These are phyloP conservation scores for Acanthochlamys bracteata DNA, from an alignment of 106 monocot genomes.

Conservation along the genomic window DNA sequence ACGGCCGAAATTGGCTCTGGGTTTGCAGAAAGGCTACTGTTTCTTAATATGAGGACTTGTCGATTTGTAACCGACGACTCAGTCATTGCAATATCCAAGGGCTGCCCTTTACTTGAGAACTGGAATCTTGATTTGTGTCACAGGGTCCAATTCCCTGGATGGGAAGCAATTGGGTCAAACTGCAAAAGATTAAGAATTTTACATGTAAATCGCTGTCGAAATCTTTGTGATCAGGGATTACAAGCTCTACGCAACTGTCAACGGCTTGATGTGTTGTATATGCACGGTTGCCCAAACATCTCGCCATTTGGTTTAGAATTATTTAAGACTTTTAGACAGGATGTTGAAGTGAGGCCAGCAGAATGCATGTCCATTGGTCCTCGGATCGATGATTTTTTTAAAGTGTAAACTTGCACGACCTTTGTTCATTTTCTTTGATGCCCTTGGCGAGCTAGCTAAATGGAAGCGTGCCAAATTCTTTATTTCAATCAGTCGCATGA, in stretches of 20 bases:
- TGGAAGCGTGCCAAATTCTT: no score
- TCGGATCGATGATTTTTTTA: constrained; percentile 40
- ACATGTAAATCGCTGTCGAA: constrained; percentile 78
- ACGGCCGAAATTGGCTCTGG: constrained; percentile 30
- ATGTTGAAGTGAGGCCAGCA: constrained; percentile 50
- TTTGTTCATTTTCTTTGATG: no score
- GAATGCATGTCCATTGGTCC: constrained; percentile 51
- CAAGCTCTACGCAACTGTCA: constrained; percentile 35
- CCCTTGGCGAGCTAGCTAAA: no score
- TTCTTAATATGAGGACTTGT: constrained; percentile 66
- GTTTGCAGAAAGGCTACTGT: constrained; percentile 32
- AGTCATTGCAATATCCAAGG: constrained; percentile 44
- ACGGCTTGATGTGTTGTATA: constrained; percentile 37
- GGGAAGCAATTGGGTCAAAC: constrained; percentile 51
- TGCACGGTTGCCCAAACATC: constrained; percentile 55
- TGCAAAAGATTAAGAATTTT: constrained; percentile 54
- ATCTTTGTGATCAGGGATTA: constrained; percentile 60
- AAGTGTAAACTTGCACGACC: not conserved
- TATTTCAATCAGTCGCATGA: no score
- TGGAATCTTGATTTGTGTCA: constrained; percentile 85
- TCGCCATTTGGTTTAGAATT: constrained; percentile 33
- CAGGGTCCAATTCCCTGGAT: constrained; percentile 44
- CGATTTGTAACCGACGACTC: constrained; percentile 49
- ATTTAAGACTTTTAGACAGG: constrained; percentile 45
- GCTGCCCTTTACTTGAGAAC: constrained; percentile 75